phyloP scores from a whole-genome alignment of 805 yeast species.

The Saturnispora besseyi region DNA sequence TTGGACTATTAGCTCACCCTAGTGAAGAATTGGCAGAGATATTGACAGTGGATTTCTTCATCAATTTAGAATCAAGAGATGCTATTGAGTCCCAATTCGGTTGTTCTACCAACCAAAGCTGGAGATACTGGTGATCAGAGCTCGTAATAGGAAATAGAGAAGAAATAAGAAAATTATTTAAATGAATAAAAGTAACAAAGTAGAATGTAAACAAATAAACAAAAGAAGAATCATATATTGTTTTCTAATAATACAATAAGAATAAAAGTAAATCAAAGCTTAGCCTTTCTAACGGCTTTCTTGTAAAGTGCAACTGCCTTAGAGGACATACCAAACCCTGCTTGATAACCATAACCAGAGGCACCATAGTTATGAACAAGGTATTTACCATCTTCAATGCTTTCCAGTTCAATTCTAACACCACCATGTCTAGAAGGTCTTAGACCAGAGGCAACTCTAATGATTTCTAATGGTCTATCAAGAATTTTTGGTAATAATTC shows the following conservation, averaged over 20 bases:
- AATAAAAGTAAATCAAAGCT: neutral
- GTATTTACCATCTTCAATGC: constrained; percentile 29
- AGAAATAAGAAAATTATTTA: neutral
- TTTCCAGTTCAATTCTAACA: constrained; percentile 54
- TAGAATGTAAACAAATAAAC: neutral
- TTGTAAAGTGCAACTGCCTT: constrained; percentile 34
- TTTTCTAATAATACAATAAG: too few relatives aligned
- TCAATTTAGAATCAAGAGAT: constrained; percentile 31
- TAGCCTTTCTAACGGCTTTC: constrained; percentile 10
- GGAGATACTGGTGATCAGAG: constrained; percentile 52
- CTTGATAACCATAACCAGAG: constrained; percentile 57
- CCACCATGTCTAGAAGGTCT: constrained; percentile 77
- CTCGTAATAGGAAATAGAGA: neutral
- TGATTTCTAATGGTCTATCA: constrained; percentile 37
- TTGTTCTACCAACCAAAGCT: constrained; percentile 32
- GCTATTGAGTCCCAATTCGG: constrained; percentile 43
- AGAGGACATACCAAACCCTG: constrained; percentile 53
- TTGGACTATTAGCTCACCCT: constrained; percentile 38
- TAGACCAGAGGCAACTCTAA: constrained; percentile 63
- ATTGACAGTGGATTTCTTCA: constrained; percentile 31
- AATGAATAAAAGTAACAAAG: neutral
- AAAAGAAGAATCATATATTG: neutral
- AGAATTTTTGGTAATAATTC: constrained; percentile 42
- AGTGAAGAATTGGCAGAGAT: constrained; percentile 5
- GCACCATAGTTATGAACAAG: constrained; percentile 69